Base-by-base conservation (phyloP, 192 early-diverging fungal genomes). In the Mortierella antarctica region DNA sequence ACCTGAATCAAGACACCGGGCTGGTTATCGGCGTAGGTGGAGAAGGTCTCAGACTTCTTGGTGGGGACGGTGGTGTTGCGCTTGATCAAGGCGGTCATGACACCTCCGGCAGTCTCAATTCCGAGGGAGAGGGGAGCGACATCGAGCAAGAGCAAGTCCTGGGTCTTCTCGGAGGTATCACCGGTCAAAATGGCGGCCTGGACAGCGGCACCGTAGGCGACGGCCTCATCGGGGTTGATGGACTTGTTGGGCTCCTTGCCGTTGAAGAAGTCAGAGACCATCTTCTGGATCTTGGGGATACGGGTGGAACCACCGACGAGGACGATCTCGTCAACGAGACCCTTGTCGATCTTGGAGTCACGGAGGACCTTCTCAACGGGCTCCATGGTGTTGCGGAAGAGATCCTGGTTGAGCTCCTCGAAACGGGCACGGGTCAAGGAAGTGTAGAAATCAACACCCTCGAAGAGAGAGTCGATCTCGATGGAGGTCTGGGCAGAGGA, bases 171-270 rank as follows among this genome's bases (percentile, higher is more conserved):
- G 60, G 96, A 97, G 59, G 93, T 95, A 82, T 95, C 96, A 82
- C 97, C 97, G 56, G 96, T 92, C 74, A 99, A 89, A 73, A 99
- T 98, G 63, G 96, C 95, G 66, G 96, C 97, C 89, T 97, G 97
- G 82, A 98, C 96, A 81, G 96, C 96, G 62, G 97, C 97, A 88
- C 97, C 97, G 83, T 97, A 98, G 74, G 97, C 97, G 71, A 98
- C 97, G 64, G 96, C 96, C 88, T 99, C 96, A 88, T 99, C 96
- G 74, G 96, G 97, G 92, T 99, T 98, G 88, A 98, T 96, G 69
- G 95, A 96, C 91, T 95, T 96, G 93, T 97, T 96, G 83, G 94
- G 96, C 89, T 99, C 95, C 92, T 99, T 99, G 80, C 96, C 96
- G 92, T 95, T 96, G 88, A 99, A 99, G 92, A 92, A 97, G 90